Conservation (phyloP, 306 rosid genomes). For the Dryas octopetala region DNA sequence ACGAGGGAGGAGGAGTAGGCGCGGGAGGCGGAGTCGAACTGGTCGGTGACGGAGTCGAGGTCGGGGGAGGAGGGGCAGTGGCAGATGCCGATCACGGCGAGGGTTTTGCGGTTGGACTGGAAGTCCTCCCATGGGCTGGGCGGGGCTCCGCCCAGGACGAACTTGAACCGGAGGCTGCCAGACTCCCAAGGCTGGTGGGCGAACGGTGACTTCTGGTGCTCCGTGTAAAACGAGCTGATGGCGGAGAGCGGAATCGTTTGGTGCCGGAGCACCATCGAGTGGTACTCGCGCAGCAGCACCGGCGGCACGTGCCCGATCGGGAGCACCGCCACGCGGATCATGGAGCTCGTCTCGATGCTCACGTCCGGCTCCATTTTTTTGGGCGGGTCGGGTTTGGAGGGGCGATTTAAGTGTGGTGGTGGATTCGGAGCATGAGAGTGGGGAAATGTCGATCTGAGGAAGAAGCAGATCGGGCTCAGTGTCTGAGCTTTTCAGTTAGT, state of each 20-base stretch:
- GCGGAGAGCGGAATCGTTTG: slow-evolving; percentile 84
- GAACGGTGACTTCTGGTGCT: slow-evolving; percentile 94
- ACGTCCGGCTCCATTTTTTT: slow-evolving; percentile 85
- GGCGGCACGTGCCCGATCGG: slow-evolving; percentile 82
- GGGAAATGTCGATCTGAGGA: neutral
- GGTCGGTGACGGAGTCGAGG: slow-evolving; percentile 57
- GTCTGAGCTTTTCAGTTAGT: neutral
- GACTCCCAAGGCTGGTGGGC: slow-evolving; percentile 91
- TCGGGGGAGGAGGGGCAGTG: slow-evolving; percentile 94
- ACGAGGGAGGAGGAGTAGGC: slow-evolving; percentile 71
- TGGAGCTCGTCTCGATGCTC: slow-evolving; percentile 81
- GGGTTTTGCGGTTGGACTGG: slow-evolving; percentile 85
- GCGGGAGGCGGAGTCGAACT: slow-evolving; percentile 50
- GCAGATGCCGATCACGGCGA: slow-evolving; percentile 76
- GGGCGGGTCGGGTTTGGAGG: neutral
- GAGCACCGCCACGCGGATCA: slow-evolving; percentile 84
- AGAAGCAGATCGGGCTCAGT: slow-evolving; percentile 1
- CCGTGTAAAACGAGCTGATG: slow-evolving; percentile 81
- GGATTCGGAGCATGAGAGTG: neutral
- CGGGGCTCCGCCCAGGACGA: slow-evolving; percentile 77
- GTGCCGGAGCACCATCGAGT: slow-evolving; percentile 74
- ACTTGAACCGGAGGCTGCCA: slow-evolving; percentile 79
- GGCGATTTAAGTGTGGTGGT: neutral
- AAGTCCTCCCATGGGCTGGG: slow-evolving; percentile 97
- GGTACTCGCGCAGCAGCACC: slow-evolving; percentile 62